Percentiles rank a stretch among this genome's conserved stretches.
phyloP scores from a whole-genome alignment of 192 early-diverging fungal genomes.

The Coemansia erecta region DNA sequence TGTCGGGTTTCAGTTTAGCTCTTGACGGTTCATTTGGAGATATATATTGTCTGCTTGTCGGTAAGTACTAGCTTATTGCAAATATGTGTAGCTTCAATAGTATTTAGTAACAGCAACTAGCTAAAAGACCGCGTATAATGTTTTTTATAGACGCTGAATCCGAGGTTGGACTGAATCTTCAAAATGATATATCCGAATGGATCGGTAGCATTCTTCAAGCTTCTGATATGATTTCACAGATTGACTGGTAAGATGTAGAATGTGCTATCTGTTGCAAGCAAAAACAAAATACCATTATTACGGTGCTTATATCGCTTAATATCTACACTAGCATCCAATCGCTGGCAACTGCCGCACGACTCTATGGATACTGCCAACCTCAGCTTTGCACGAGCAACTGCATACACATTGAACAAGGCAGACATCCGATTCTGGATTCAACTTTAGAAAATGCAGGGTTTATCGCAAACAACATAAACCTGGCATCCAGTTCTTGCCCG shows the following conservation, averaged over 20 bases:
- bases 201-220: slow-evolving; percentile 63
- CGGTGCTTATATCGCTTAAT: background rate
- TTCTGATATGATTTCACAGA: slow-evolving; percentile 29
- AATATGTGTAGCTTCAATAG: background rate
- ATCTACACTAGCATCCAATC: slow-evolving; percentile 29
- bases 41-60: slow-evolving; percentile 77
- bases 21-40: slow-evolving; percentile 82
- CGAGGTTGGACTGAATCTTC: slow-evolving; percentile 73
- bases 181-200: slow-evolving; percentile 60
- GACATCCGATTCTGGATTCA: slow-evolving; percentile 53
- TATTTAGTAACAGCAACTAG: background rate
- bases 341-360: slow-evolving; percentile 15
- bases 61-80: slow-evolving; percentile 29
- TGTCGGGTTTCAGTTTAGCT: slow-evolving; percentile 41
- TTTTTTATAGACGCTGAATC: slow-evolving; percentile 70
- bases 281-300: no score
- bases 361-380: slow-evolving; percentile 30
- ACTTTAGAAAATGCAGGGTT: slow-evolving; percentile 63
- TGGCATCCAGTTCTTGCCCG: slow-evolving; percentile 43
- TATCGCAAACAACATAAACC: slow-evolving; percentile 67
- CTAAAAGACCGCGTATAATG: background rate
- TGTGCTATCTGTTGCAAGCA: background rate
- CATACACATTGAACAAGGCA: slow-evolving; percentile 25
- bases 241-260: slow-evolving; percentile 55
- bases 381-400: slow-evolving; percentile 12